phyloP scores from a whole-genome alignment of 495 filamentous ascomycete genomes.

The Geopyxis carbonaria region DNA sequence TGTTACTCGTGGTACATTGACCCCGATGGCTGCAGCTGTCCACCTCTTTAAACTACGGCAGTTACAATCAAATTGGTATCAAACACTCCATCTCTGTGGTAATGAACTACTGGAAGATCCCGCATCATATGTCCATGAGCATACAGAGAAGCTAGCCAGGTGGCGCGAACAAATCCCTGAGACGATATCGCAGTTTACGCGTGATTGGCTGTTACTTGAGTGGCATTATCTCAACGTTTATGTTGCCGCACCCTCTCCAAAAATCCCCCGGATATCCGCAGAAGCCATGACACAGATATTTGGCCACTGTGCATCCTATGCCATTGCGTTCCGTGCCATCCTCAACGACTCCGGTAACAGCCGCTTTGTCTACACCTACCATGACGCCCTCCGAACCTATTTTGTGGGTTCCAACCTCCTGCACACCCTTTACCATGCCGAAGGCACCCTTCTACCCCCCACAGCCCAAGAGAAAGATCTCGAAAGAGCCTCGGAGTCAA shows the following conservation, averaged over 20 bases:
- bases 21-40: conserved; percentile 27
- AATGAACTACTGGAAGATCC: conserved; percentile 44
- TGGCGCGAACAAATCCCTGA: conserved; percentile 49
- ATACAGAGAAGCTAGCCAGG: conserved; percentile 44
- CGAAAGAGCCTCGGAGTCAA: conserved; percentile 13
- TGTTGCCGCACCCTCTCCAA: conserved; percentile 55
- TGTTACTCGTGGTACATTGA: conserved; percentile 15
- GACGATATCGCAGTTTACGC: conserved; percentile 39
- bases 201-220: conserved; percentile 61
- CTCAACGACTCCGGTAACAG: conserved; percentile 31
- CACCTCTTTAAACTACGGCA: conserved; percentile 60
- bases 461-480: conserved; percentile 12
- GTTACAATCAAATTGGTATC: conserved; percentile 67
- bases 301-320: conserved; percentile 60
- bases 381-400: conserved; percentile 53
- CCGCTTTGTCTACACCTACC: conserved; percentile 44
- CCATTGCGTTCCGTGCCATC: conserved; percentile 41
- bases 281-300: conserved; percentile 64
- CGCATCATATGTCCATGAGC: conserved; percentile 41
- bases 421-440: conserved; percentile 42
- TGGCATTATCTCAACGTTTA: conserved; percentile 71
- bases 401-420: conserved; percentile 56
- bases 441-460: conserved; percentile 30
- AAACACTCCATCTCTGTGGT: conserved; percentile 57
- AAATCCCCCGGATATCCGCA: conserved; percentile 43